A percentile compares a stretch with the other conserved stretches of the same genome.
These are phyloP conservation scores for Albizia julibrissin DNA, from an alignment of 306 rosid genomes.

Conservation along the genomic window DNA sequence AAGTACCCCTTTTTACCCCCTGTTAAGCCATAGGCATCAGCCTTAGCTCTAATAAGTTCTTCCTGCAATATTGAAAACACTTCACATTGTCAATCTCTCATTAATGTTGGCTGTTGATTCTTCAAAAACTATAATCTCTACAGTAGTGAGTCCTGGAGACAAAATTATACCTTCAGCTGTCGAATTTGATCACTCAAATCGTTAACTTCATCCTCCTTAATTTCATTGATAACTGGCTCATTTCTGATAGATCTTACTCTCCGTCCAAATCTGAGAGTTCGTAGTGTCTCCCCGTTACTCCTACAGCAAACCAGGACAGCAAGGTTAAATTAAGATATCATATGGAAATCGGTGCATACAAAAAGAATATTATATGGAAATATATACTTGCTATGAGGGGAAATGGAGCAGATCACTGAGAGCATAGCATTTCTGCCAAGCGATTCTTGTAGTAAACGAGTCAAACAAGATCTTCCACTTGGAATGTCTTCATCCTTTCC, in stretches of 20 bases:
- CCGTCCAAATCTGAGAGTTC: slow-evolving; percentile 78
- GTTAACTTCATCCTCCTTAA: slow-evolving; percentile 71
- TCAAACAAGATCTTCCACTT: slow-evolving; percentile 67
- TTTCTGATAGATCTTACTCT: slow-evolving; percentile 65
- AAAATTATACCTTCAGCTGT: slow-evolving; percentile 70
- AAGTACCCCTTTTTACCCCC: slow-evolving; percentile 56
- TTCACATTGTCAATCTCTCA: slow-evolving; percentile 19
- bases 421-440: slow-evolving; percentile 93
- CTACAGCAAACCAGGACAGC: slow-evolving; percentile 54
- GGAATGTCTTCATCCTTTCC: slow-evolving; percentile 56
- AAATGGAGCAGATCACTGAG: slow-evolving; percentile 77
- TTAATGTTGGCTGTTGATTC: slow-evolving; percentile 18
- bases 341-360: background rate
- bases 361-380: background rate
- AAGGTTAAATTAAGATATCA: background rate
- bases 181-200: slow-evolving; percentile 82
- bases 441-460: slow-evolving; percentile 70
- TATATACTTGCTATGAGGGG: slow-evolving; percentile 67
- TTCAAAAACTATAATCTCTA: slow-evolving; percentile 27
- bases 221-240: slow-evolving; percentile 78
- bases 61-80: slow-evolving; percentile 54
- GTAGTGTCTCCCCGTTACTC: slow-evolving; percentile 57
- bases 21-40: slow-evolving; percentile 41
- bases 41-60: slow-evolving; percentile 84
- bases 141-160: slow-evolving; percentile 1